phyloP scores from a whole-genome alignment of 805 yeast species.

The Lipomyces oligophaga region DNA sequence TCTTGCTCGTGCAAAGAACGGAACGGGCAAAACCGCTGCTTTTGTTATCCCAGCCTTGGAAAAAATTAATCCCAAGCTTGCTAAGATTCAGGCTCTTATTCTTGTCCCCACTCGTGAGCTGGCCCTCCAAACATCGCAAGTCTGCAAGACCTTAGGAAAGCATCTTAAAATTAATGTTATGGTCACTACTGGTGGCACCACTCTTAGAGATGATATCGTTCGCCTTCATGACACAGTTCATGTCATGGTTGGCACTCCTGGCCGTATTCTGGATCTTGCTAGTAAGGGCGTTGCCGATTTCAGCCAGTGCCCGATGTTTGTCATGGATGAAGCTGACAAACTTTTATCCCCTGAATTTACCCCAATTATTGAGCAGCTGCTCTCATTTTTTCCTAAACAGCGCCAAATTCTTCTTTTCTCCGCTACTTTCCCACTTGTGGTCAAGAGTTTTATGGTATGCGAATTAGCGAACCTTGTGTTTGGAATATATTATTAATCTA shows the following conservation, averaged over 20 bases:
- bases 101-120: constrained; percentile 97
- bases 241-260: constrained; percentile 94
- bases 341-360: constrained; percentile 89
- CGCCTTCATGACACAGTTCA: constrained; percentile 92
- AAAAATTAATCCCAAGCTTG: constrained; percentile 75
- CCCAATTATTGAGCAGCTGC: constrained; percentile 78
- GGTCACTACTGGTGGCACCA: constrained; percentile 99
- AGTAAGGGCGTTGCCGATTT: constrained; percentile 83
- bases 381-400: constrained; percentile 70
- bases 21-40: constrained; percentile 98
- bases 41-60: constrained; percentile 92
- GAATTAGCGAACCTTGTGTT: too few relatives aligned
- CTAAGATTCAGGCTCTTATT: constrained; percentile 85
- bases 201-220: constrained; percentile 86
- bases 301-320: constrained; percentile 77
- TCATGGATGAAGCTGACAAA: constrained; percentile 99
- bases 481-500: not conserved
- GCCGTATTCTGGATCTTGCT: constrained; percentile 92
- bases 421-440: constrained; percentile 95
- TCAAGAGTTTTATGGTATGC: constrained; percentile 72
- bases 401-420: constrained; percentile 85
- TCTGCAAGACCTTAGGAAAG: constrained; percentile 90
- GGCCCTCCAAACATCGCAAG: constrained; percentile 96
- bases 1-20: constrained; percentile 95
- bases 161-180: constrained; percentile 80